Base-by-base conservation (phyloP, 208 protist species). In the Naegleria lovaniensis region DNA sequence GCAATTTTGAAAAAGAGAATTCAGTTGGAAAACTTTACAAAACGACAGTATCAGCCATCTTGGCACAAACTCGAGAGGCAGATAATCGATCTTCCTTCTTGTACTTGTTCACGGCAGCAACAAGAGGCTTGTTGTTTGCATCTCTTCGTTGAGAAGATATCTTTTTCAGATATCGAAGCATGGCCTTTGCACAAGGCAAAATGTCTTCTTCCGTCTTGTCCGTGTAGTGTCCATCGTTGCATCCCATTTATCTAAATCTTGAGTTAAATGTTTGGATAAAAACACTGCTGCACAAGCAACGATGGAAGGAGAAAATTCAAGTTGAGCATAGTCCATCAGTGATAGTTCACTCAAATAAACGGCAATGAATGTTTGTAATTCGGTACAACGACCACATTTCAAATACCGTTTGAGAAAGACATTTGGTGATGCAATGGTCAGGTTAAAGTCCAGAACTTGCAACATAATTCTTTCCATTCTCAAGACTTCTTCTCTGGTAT, bases 291-390 rank as follows among this genome's bases (percentile, higher is more conserved):
- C 94, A 84, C 97, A 96, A 22, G 96, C 97, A 41, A 98, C 94
- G 92, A 97, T 94, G 38, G 97, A 98, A 36, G 98, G 97, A 0
- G 94, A 94, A 92, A 97, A 98, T 91, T 98, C 94, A 43, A 98
- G 92, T 85, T 96, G 95, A 90, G 97, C 95, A 89, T 92, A 94
- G 36, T 95, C 93, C 6, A 38, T n/a, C 90, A 85, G 93, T 90
- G n/a, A 97, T 94, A 91, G 9, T 51, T 92, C 91, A 29, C n/a
- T 15, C 19, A 92, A 0, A 29, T 59, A 91, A 6, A 87, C 3
- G 4, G 89, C 5, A 36, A 79, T 33, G 5, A 19, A 15, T 5
- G 15, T 15, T 58, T 58, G 51, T 5, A n/a, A 0, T 15, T 16
- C 85, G 3, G 43, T 29, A 33, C 13, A 5, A 6, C 0, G 13